phyloP scores from a whole-genome alignment of 768 basidiomycete species.

The Mycena galopus region DNA sequence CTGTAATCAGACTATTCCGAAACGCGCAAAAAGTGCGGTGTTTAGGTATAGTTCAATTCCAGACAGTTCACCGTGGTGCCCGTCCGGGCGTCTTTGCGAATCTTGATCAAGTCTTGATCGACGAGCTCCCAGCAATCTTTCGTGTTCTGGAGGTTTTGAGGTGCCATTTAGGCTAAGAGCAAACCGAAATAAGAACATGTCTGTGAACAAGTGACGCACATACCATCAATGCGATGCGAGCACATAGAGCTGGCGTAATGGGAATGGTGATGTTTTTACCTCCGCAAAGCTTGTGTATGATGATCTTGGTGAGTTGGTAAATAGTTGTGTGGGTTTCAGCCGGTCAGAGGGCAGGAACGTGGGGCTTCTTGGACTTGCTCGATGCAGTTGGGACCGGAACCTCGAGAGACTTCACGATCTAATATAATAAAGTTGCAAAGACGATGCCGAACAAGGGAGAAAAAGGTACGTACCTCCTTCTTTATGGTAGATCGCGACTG shows the following conservation, averaged over 20 bases:
- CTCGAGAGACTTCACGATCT: conserved; percentile 11
- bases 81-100: neutral
- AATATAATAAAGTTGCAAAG: neutral
- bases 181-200: neutral
- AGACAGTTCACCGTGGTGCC: too few relatives aligned
- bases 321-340: neutral
- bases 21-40: too few relatives aligned
- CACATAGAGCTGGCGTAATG: conserved; percentile 12
- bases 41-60: too few relatives aligned
- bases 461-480: conserved; percentile 8
- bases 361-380: neutral
- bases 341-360: neutral
- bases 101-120: neutral
- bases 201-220: neutral
- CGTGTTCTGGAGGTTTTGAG: neutral
- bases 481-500: conserved; percentile 13
- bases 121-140: neutral
- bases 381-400: neutral
- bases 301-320: conserved; percentile 18
- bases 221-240: conserved; percentile 13
- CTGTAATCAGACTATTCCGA: too few relatives aligned
- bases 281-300: neutral
- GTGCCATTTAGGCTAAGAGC: conserved; percentile 12
- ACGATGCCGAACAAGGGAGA: neutral
- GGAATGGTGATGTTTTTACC: neutral